Conservation (phyloP, 2,329 filamentous ascomycete species). For the Ophiocordyceps australis region DNA sequence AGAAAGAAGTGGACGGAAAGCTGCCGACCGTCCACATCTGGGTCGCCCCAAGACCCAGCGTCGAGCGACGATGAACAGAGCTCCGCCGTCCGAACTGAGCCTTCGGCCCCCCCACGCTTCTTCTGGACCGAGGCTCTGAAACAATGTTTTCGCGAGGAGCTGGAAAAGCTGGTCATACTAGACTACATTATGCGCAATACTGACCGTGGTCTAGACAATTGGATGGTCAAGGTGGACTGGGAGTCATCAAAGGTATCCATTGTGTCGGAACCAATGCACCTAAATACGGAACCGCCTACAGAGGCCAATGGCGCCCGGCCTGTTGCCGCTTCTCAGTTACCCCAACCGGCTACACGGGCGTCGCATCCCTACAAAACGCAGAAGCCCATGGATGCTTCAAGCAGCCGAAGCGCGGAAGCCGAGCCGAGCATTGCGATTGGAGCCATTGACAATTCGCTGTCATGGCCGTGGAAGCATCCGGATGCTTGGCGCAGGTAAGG, state of each 20-base stretch:
- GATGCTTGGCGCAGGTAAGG: slow-evolving; percentile 56
- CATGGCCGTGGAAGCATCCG: slow-evolving; percentile 98
- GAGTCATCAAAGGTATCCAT: slow-evolving; percentile 69
- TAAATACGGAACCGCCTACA: slow-evolving; percentile 39
- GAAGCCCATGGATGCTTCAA: slow-evolving; percentile 69
- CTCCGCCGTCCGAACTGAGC: slow-evolving; percentile 23
- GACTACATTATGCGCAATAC: slow-evolving; percentile 99
- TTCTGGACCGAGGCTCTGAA: slow-evolving; percentile 80
- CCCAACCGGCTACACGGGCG: slow-evolving; percentile 19
- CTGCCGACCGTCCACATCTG: slow-evolving; percentile 45
- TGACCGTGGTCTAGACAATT: slow-evolving; percentile 89
- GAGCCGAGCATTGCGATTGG: slow-evolving; percentile 57
- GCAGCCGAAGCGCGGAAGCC: slow-evolving; percentile 21
- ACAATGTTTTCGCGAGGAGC: slow-evolving; percentile 81
- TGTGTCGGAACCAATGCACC: slow-evolving; percentile 56
- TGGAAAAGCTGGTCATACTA: slow-evolving; percentile 91
- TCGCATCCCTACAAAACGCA: slow-evolving; percentile 58
- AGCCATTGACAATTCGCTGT: slow-evolving; percentile 93
- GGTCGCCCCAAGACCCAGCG: slow-evolving; percentile 40
- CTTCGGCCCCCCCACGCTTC: slow-evolving; percentile 38
- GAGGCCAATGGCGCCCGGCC: slow-evolving; percentile 37
- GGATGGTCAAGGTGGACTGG: slow-evolving; percentile 97
- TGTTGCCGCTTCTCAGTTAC: slow-evolving; percentile 29
- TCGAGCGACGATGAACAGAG: slow-evolving; percentile 44
- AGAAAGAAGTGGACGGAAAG: slow-evolving; percentile 64